phyloP scores from a whole-genome alignment of 2,329 filamentous ascomycete genomes.

The Gremmenia infestans region DNA sequence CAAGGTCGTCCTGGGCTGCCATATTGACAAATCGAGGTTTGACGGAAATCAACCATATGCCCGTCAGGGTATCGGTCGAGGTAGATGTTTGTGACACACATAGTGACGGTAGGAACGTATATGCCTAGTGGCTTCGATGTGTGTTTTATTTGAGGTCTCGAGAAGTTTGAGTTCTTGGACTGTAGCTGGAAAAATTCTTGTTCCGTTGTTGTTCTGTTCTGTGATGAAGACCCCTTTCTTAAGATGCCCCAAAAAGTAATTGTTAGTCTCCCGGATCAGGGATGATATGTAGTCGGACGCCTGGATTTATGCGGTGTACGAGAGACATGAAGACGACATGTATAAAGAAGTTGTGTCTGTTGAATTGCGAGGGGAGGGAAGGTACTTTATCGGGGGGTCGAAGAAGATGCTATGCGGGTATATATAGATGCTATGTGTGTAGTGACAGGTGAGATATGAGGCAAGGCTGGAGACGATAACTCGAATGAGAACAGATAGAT shows the following conservation, averaged over 20 bases:
- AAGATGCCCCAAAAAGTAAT: constrained; percentile 5
- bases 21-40: constrained; percentile 36
- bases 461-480: not conserved
- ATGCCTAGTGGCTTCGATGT: constrained; percentile 4
- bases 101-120: constrained; percentile 34
- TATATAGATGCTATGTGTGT: not conserved
- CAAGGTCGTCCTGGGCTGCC: constrained; percentile 38
- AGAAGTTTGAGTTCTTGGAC: not conserved
- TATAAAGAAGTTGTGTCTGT: constrained; percentile 14
- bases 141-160: not conserved
- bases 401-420: constrained; percentile 6
- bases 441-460: not conserved
- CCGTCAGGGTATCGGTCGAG: constrained; percentile 45
- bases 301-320: constrained; percentile 23
- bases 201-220: constrained; percentile 8
- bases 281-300: constrained; percentile 25
- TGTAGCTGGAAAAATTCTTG: not conserved
- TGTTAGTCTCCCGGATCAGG: constrained; percentile 31
- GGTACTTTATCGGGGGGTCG: constrained; percentile 10
- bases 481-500: constrained; percentile 3
- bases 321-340: constrained; percentile 30
- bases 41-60: constrained; percentile 33
- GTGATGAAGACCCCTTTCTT: constrained; percentile 11
- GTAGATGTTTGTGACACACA: constrained; percentile 47
- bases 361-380: constrained; percentile 12